Evolutionary conservation across 2,329 filamentous ascomycete species (phyloP), one percentile per base, ranked within the genome.

Genomic region (Septoria petroselini): DNA sequence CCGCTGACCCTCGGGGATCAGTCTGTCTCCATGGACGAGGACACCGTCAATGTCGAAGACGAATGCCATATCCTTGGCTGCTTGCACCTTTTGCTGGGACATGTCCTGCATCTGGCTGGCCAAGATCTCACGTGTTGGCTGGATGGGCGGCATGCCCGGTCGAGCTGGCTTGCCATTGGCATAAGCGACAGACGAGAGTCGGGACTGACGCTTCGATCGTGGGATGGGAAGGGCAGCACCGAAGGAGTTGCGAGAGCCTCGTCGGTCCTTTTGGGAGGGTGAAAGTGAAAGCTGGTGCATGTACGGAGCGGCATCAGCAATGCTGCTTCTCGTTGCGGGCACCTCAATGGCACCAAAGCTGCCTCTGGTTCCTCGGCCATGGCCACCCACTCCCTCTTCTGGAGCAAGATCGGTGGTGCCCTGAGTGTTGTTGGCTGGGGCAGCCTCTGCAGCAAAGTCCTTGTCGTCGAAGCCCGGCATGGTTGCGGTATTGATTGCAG

Each of bases 41-140:
- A 89, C 85, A 73, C 85, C 85, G 62, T 89, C 82, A 55, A 84
- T 84, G 67, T 90, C 86, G 64, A 90, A 91, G 62, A 84, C 86
- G 58, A 90, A 90, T 5, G 84, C 83, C 84, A 89, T 88, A 73
- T 88, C 83, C 77, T 88, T 88, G 51, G 84, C 85, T 50, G 78
- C 77, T 23, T 71, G 71, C 12, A 86, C 84, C 72, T 85, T 86
- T 60, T 83, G 78, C 49, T 77, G 70, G 59, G 79, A 76, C 57
- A 88, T 73, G 56, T 83, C 80, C 71, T 89, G 85, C 15, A 87
- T 75, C 69, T 87, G 84, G 2, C 82, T 80, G 30, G 82, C 83
- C 54, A 88, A 73, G 53, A 88, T 81, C 41, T 86, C 83, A 25
- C 84, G 80, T 3, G 82, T 79, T 39, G 81, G 75, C 68, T 81